These are phyloP conservation scores for Phytophthora chlamydospora DNA, from an alignment of 352 stramenopile genomes.

Conservation along the genomic window DNA sequence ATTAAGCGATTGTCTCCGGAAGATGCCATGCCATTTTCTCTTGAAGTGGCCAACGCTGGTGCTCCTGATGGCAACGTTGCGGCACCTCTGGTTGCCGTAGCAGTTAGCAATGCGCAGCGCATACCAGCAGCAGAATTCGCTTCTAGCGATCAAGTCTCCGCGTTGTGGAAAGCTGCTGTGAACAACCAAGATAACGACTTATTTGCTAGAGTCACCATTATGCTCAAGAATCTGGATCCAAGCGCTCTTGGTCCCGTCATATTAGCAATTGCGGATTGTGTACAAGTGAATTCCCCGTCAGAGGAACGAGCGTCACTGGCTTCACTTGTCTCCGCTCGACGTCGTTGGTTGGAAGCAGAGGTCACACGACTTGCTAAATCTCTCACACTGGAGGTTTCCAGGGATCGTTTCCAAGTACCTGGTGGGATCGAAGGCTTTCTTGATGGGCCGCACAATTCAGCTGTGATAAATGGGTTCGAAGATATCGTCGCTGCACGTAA, in stretches of 20 bases:
- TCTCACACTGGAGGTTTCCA: slow-evolving; percentile 3
- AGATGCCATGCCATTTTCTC: not conserved
- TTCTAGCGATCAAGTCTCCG: not conserved
- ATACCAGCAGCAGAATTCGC: not conserved
- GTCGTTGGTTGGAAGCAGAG: slow-evolving; percentile 8
- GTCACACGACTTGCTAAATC: slow-evolving; percentile 1
- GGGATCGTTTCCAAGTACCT: not conserved
- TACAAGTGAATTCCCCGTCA: not conserved
- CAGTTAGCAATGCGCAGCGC: slow-evolving; percentile 2
- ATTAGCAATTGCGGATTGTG: not conserved
- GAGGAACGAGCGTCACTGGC: not conserved
- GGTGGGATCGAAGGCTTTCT: slow-evolving; percentile 4
- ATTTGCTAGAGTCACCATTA: not conserved
- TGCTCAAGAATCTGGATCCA: not conserved
- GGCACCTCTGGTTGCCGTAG: not conserved
- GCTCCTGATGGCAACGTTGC: not conserved
- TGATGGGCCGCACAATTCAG: not conserved
- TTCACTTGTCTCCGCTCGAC: slow-evolving; percentile 3
- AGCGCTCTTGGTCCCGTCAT: slow-evolving; percentile 1
- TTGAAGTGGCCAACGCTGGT: not conserved
- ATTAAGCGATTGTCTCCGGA: not conserved
- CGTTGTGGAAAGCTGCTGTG: not conserved
- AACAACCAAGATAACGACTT: not conserved
- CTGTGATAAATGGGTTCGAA: not conserved
- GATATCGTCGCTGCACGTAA: too few relatives aligned